Percentiles rank a stretch among this genome's conserved stretches.
phyloP scores from a whole-genome alignment of 2,329 filamentous ascomycete genomes.

The Akanthomyces lecanii region DNA sequence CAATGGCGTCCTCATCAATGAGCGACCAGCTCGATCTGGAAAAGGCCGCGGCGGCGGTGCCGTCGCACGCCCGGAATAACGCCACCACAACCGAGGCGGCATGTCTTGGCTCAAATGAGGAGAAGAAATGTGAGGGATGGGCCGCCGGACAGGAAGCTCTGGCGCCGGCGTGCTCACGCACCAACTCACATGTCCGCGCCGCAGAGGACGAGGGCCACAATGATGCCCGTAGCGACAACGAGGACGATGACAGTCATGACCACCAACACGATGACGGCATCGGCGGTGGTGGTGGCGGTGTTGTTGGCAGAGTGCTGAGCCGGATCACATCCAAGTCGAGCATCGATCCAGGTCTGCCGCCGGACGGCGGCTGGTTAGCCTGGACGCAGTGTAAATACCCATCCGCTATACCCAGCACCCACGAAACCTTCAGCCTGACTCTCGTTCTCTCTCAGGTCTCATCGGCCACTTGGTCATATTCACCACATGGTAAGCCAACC shows the following conservation, averaged over 20 bases:
- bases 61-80: neutral
- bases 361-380: constrained; percentile 45
- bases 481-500: constrained; percentile 43
- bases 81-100: neutral
- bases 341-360: constrained; percentile 43
- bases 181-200: neutral
- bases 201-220: neutral
- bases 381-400: constrained; percentile 41
- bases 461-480: constrained; percentile 42
- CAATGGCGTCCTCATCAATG: neutral
- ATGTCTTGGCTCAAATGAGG: neutral
- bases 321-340: constrained; percentile 38
- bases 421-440: neutral
- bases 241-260: neutral
- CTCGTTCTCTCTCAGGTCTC: constrained; percentile 17
- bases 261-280: constrained; percentile 15
- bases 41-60: neutral
- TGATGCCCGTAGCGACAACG: neutral
- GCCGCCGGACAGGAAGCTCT: constrained; percentile 15
- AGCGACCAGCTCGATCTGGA: constrained; percentile 6
- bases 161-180: neutral
- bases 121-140: constrained; percentile 1
- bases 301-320: constrained; percentile 37
- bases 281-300: constrained; percentile 18
- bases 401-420: neutral